phyloP scores from a whole-genome alignment of 2,329 filamentous ascomycete genomes.

The Cercospora brassicicola region DNA sequence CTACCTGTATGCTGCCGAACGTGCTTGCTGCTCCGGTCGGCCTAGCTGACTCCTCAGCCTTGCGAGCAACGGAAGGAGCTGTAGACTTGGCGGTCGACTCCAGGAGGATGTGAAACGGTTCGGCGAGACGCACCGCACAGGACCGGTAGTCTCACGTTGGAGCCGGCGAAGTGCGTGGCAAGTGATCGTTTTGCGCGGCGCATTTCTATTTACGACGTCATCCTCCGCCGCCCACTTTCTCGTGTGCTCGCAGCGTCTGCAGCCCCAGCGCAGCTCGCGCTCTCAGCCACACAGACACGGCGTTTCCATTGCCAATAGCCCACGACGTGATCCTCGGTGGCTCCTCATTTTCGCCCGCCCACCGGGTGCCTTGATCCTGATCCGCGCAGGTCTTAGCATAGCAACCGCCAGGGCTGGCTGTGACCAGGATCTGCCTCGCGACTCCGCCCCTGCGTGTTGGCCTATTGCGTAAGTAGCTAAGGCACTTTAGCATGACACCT shows the following conservation, averaged over 20 bases:
- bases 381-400: not conserved
- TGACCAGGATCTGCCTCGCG: not conserved
- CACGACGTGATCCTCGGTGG: not conserved
- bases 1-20: not conserved
- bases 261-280: not conserved
- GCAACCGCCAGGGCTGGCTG: not conserved
- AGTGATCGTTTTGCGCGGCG: not conserved
- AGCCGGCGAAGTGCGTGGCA: not conserved
- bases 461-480: not conserved
- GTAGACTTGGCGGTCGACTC: not conserved
- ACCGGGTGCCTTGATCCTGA: not conserved
- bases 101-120: not conserved
- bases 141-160: not conserved
- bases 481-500: not conserved
- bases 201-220: not conserved
- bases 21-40: not conserved
- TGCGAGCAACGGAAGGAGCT: not conserved
- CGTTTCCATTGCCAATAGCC: not conserved
- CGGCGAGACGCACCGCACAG: not conserved
- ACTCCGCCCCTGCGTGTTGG: conserved; percentile 1
- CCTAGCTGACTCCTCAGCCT: not conserved
- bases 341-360: not conserved
- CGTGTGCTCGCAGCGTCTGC: not conserved
- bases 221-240: not conserved
- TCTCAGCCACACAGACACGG: not conserved